Base-by-base conservation (phyloP, 2,329 filamentous ascomycete species). In the Diplodia sapinea region DNA sequence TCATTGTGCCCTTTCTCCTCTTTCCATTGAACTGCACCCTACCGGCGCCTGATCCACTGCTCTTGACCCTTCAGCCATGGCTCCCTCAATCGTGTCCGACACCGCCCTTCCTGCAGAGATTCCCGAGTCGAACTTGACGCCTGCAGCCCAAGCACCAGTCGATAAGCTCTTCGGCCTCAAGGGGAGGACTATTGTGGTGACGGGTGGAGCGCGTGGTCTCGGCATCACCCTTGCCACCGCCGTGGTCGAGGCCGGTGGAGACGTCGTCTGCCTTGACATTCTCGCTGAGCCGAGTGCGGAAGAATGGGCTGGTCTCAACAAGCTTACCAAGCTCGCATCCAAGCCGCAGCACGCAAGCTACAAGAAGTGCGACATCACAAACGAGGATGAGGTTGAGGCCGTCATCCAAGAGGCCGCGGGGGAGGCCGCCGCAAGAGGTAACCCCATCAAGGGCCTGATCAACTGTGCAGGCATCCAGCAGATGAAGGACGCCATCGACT, bases 401-500 rank as follows among this genome's bases (percentile, higher is more conserved):
- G 68, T 47, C 66, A 73, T 71, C 31, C 69, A 74, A 43, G 61
- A 64, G 40, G 65, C 51, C 2, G 66, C 73, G 8, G 66, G 69
- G 6, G 9, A 54, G 1, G 52, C 62, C 29, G 23, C 50, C 1
- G 36, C 49, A 47, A 65, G 62, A 49, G 71, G 72, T 3, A 69
- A 57, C 31, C 74, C 74, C 4, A 68, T 76, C 15, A 71, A 71
- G 6, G 74, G 74, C 15, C 68, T 76, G 9, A 71, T 77, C 13
- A 71, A 72, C 4, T 74, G 73, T 26, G 74, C 75, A 3, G 75
- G 73, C 11, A 75, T 76, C 23, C 75, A 74, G 1, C 74, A 73
- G 40, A 74, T 74, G 54, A 72, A 70, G 66, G 73, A 76, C 64
- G 78, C 76, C 8, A 70, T 75, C 8, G 73, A 75, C 47, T 80